Conservation (phyloP, 805 yeast species). For the Spathaspora girioi region DNA sequence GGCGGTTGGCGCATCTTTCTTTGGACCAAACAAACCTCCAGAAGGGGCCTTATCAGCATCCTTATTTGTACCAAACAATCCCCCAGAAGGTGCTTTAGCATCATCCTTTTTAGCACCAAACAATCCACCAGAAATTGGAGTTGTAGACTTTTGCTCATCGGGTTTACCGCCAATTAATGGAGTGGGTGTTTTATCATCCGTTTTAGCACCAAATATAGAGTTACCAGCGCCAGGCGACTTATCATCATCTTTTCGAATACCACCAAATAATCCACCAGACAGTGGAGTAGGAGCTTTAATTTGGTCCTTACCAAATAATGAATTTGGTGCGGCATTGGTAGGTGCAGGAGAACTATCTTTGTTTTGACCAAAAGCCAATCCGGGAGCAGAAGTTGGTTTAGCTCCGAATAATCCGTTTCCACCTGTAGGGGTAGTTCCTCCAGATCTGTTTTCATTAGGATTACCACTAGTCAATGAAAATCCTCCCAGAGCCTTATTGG, state of each 20-base stretch:
- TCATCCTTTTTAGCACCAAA: slow-evolving; percentile 13
- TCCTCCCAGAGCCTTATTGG: neutral
- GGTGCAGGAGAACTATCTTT: slow-evolving; percentile 9
- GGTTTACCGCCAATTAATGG: slow-evolving; percentile 12
- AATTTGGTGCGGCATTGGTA: slow-evolving; percentile 9
- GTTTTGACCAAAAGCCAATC: slow-evolving; percentile 17
- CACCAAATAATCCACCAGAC: slow-evolving; percentile 9
- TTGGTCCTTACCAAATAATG: slow-evolving; percentile 15
- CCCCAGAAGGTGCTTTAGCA: slow-evolving; percentile 11
- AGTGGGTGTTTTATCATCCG: slow-evolving; percentile 5
- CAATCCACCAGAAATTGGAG: slow-evolving; percentile 7
- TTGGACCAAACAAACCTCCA: slow-evolving; percentile 11
- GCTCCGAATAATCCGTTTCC: slow-evolving; percentile 19
- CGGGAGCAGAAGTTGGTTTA: slow-evolving; percentile 13
- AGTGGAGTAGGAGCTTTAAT: slow-evolving; percentile 1
- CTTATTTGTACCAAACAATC: slow-evolving; percentile 23
- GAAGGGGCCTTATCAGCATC: slow-evolving; percentile 15
- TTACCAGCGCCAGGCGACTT: slow-evolving; percentile 8
- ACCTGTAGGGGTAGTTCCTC: slow-evolving; percentile 9
- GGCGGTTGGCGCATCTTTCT: slow-evolving; percentile 11
- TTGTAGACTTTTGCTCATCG: slow-evolving; percentile 3
- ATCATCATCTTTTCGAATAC: slow-evolving; percentile 10
- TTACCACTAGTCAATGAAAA: slow-evolving; percentile 1
- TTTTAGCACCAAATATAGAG: slow-evolving; percentile 11
- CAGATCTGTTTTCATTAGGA: slow-evolving; percentile 11